Conservation (phyloP, 495 filamentous ascomycete genomes). For the Penicillium subrubescens region DNA sequence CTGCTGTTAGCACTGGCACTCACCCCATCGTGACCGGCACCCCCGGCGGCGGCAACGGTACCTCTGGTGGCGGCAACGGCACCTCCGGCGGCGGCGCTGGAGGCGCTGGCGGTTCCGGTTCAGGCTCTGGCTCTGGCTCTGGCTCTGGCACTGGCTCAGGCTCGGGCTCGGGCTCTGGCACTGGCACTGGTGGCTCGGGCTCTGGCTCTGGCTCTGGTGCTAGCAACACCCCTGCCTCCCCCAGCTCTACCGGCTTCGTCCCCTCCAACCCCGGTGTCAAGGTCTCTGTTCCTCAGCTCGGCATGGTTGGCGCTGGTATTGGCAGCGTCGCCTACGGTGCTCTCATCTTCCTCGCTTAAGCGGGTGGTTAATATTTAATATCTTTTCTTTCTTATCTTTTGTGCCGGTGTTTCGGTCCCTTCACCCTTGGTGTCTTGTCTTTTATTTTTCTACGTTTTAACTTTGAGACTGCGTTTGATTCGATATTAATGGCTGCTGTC, state of each 20-base stretch:
- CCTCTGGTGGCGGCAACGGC: constrained; percentile 1
- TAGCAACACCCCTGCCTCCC: constrained; percentile 22
- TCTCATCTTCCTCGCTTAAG: constrained; percentile 32
- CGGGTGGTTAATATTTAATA: constrained; percentile 11
- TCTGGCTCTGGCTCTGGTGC: constrained; percentile 16
- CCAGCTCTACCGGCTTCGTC: constrained; percentile 27
- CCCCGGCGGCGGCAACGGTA: constrained; percentile 7
- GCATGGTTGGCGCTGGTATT: constrained; percentile 29
- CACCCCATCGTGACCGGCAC: constrained; percentile 17
- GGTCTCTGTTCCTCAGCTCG: constrained; percentile 28
- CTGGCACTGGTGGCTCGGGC: constrained; percentile 3
- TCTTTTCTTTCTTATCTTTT: constrained; percentile 1
- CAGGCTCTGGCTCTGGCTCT: not conserved
- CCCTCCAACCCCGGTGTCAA: constrained; percentile 37
- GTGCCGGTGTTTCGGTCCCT: constrained; percentile 17
- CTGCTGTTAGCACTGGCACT: constrained; percentile 6
- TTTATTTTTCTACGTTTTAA: not conserved
- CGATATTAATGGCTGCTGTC: constrained; percentile 22
- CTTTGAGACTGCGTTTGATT: not conserved
- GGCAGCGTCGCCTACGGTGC: constrained; percentile 33
- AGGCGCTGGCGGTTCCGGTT: constrained; percentile 4
- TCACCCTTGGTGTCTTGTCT: not conserved
- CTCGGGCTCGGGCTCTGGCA: constrained; percentile 7
- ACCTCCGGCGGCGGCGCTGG: constrained; percentile 6
- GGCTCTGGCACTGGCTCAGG: constrained; percentile 10